Evolutionary conservation across 2,329 filamentous ascomycete genomes (phyloP).

Genomic region (Hypomyces rosellus): DNA sequence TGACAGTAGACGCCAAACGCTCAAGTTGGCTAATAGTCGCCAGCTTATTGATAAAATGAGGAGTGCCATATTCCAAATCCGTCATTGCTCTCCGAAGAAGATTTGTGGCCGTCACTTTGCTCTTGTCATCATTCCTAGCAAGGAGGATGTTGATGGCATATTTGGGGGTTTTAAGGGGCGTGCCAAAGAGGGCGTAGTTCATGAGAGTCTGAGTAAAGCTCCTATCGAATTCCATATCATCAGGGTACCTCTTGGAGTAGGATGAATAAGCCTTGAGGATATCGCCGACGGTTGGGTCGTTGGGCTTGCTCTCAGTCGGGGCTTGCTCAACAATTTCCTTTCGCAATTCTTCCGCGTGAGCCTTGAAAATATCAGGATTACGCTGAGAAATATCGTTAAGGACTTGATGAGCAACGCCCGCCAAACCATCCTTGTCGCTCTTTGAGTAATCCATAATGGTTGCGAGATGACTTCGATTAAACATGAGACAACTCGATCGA

Average conservation of each 20-base stretch:
- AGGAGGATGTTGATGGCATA: constrained; percentile 89
- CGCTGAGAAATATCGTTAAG: constrained; percentile 86
- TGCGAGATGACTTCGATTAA: constrained; percentile 89
- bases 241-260: constrained; percentile 79
- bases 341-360: constrained; percentile 86
- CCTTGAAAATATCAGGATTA: constrained; percentile 86
- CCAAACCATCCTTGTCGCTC: constrained; percentile 73
- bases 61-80: constrained; percentile 63
- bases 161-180: constrained; percentile 78
- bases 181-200: constrained; percentile 76
- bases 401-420: constrained; percentile 75
- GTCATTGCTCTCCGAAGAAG: constrained; percentile 71
- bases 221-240: constrained; percentile 74
- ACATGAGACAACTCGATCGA: constrained; percentile 74
- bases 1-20: constrained; percentile 64
- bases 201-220: constrained; percentile 76
- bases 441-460: constrained; percentile 84
- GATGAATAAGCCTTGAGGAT: constrained; percentile 90
- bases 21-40: constrained; percentile 69
- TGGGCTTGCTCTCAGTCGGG: constrained; percentile 60
- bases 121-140: constrained; percentile 66
- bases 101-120: constrained; percentile 75
- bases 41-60: constrained; percentile 70
- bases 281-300: constrained; percentile 72
- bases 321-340: constrained; percentile 76